Evolutionary conservation across 768 basidiomycete species (phyloP), one percentile per base, ranked within the genome.

Genomic region (Pleurotus salmoneostramineus): DNA sequence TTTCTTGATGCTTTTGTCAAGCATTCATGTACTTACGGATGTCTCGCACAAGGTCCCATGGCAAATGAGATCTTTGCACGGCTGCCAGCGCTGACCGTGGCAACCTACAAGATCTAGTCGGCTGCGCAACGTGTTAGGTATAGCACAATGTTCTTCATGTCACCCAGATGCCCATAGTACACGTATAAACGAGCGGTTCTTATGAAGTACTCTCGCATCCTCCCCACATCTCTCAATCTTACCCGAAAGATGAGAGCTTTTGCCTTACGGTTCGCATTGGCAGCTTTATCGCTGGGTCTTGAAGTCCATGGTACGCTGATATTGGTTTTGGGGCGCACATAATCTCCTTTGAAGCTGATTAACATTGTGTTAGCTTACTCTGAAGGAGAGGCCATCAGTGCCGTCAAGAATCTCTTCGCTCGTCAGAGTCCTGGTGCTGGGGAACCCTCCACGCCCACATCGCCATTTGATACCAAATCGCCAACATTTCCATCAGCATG

Each of bases 381-480:
- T 43, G 52, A 55, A 14, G 37, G 36, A 43, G 52, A 55, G 4
- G 52, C 52, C 5, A 32, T 55, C 34, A 43, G 31, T 14, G 52
- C 52, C 27, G 40, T 55, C 17, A 40, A 43, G n/a, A 15, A 37
- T 10, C 40, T 55, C 8, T 43, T 55, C 37, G 40, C 40, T 17
- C 52, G 52, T 31, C 52, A 55, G 43, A 55, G 52, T 31, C 52
- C 52, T 17, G 52, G 52, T 15, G 10, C 36, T 4, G 52, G 52
- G 14, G 37, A 42, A 27, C 8, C 36, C 12, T 45, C 44, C 21
- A 43, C 52, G 36, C 52, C 52, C n/a, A 8, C 37, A 40, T 55
- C 52, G 40, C 43, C 52, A 14, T 55, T 55, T 55, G 52, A 55
- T 21, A 36, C 52, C 7, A 55, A 55, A 43, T 55, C 52, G 14